These are phyloP conservation scores for Colletotrichum gloeosporioides DNA, from an alignment of 2,329 filamentous ascomycete genomes.

Conservation along the genomic window DNA sequence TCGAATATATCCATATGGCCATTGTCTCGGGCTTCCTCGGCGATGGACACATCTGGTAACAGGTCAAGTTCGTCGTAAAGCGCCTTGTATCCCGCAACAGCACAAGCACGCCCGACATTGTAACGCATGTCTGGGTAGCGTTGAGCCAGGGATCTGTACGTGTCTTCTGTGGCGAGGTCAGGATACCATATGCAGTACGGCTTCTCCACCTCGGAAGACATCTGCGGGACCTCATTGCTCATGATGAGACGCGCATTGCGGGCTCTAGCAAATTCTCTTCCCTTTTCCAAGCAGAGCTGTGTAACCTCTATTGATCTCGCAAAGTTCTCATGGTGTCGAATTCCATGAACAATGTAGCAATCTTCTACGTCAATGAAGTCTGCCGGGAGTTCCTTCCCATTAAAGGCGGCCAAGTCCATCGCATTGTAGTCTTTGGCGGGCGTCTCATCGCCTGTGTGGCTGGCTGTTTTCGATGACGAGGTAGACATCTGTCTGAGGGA, in stretches of 20 bases:
- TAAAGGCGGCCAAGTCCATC: neutral
- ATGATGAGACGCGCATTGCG: constrained; percentile 40
- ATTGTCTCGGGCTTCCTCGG: constrained; percentile 43
- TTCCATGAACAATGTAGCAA: neutral
- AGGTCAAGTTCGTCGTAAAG: constrained; percentile 41
- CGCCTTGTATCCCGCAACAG: constrained; percentile 38
- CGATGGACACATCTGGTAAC: constrained; percentile 42
- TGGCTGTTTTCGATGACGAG: neutral
- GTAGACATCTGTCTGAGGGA: neutral
- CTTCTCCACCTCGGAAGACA: constrained; percentile 21
- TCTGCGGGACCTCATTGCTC: constrained; percentile 37
- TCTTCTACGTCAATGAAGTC: neutral
- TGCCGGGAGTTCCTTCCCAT: neutral
- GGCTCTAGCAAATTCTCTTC: constrained; percentile 9
- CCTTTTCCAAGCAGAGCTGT: neutral
- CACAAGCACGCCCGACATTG: constrained; percentile 43
- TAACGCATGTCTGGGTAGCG: constrained; percentile 39
- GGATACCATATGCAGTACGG: constrained; percentile 51
- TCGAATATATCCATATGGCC: constrained; percentile 32
- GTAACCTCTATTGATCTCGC: neutral
- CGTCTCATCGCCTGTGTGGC: neutral
- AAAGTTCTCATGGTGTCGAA: neutral
- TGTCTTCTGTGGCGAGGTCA: constrained; percentile 38
- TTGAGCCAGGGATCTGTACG: constrained; percentile 35
- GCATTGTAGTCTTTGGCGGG: neutral